Conservation (phyloP, 2,329 filamentous ascomycete genomes). For the Magnaporthales sp. region DNA sequence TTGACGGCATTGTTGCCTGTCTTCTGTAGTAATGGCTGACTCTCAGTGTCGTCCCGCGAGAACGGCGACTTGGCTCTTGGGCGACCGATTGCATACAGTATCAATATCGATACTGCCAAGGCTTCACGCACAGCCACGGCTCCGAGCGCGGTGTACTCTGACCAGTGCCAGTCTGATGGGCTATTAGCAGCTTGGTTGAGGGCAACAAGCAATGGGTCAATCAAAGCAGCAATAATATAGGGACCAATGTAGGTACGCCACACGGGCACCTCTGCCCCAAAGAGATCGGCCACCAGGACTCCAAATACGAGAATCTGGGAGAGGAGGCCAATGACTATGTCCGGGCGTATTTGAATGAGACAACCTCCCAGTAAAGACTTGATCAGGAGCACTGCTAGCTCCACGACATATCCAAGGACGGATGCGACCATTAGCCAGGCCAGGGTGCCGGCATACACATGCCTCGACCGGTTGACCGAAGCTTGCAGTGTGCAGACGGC, state of each 20-base stretch:
- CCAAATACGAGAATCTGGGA: constrained; percentile 57
- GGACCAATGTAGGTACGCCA: constrained; percentile 58
- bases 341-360: constrained; percentile 30
- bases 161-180: constrained; percentile 5
- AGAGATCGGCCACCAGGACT: constrained; percentile 46
- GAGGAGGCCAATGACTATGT: constrained; percentile 47
- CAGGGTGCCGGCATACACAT: constrained; percentile 33
- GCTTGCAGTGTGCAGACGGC: constrained; percentile 46
- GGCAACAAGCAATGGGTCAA: constrained; percentile 39
- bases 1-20: constrained; percentile 15
- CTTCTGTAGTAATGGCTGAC: constrained; percentile 46
- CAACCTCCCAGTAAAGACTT: background rate
- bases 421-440: constrained; percentile 30
- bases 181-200: constrained; percentile 13
- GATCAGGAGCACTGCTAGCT: constrained; percentile 30
- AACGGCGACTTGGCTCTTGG: constrained; percentile 12
- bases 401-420: constrained; percentile 36
- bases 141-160: constrained; percentile 20
- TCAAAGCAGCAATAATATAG: constrained; percentile 48
- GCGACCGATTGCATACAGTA: constrained; percentile 16
- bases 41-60: constrained; percentile 41
- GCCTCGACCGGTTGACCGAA: constrained; percentile 24
- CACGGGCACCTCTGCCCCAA: constrained; percentile 38
- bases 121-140: constrained; percentile 24
- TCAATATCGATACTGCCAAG: constrained; percentile 23